Base-by-base conservation (phyloP, 164 flowering plant genomes). In the Euptelea pleiosperma region DNA sequence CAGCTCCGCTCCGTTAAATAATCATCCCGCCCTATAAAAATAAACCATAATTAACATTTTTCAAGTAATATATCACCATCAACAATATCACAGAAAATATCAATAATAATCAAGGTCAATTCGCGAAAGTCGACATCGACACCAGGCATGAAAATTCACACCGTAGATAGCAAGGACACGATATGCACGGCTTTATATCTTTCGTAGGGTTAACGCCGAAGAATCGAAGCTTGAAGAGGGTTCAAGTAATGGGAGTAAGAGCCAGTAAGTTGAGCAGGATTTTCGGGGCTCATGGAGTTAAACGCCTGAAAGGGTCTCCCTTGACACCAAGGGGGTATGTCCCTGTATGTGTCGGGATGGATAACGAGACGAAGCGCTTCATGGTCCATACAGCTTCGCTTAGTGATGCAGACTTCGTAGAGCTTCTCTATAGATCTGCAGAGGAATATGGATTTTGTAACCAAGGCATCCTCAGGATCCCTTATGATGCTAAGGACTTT, bases 391-490 rank as follows among this genome's bases (percentile, higher is more conserved):
- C 57, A 0, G 70, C 40, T 6, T 50, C 68, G 1, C 65, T 79
- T 0, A 26, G 63, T 3, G 70, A 75, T 45, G 69, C 69, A 6
- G 73, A 75, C 1, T 75, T 82, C 60, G 6, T 58, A 31, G 69
- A 77, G 65, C 61, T 82, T 49, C 72, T 82, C 3, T 52, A 31
- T 16, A 70, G 34, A 33, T 79, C 86, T 1, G 80, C 82, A 0
- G 86, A 79, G 54, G 84, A 79, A 49, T 82, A 79, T 62, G 86
- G 82, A 0, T 82, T 77, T 21, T 31, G 55, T 6, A 75, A 74
- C 30, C 58, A 75, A 8, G 82, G 87, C 0, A 46, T 82, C 43
- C 59, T 82, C 18, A 73, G 66, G 75, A 82, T 82, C 33, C 72
- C 70, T 6, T 74, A 42, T 12, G 81, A 75, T 39, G 70, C 79